These are phyloP conservation scores for Quercus agrifolia DNA, from an alignment of 306 rosid genomes.

Conservation along the genomic window DNA sequence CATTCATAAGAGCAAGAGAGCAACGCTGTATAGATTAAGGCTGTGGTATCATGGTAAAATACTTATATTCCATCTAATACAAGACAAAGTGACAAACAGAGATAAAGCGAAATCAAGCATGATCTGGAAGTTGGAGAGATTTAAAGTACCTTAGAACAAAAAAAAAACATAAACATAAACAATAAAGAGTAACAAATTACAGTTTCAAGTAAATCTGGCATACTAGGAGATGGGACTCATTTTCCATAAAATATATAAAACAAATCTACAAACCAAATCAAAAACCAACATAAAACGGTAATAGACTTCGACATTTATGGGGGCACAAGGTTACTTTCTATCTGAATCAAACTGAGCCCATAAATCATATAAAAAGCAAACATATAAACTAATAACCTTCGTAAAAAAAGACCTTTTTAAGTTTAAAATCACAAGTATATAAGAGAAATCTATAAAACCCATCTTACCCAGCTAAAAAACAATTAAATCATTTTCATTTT, in stretches of 20 bases:
- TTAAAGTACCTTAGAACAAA: not conserved
- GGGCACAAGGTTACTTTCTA: not conserved
- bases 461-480: not conserved
- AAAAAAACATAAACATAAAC: not conserved
- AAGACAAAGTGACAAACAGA: too few species aligned
- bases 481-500: not conserved
- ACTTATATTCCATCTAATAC: not conserved
- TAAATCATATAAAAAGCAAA: not conserved
- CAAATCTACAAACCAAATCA: not conserved
- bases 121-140: too few species aligned
- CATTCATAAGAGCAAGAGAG: not conserved
- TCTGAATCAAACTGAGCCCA: not conserved
- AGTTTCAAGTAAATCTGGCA: not conserved
- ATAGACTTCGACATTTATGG: not conserved
- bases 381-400: not conserved
- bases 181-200: not conserved
- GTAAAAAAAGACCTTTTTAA: not conserved
- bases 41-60: not conserved
- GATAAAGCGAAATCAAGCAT: too few species aligned
- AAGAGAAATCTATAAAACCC: not conserved
- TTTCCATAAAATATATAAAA: not conserved
- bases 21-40: not conserved
- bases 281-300: not conserved
- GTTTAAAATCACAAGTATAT: not conserved
- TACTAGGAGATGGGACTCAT: not conserved